Conservation (phyloP, 1,284 basidiomycete genomes). For the Leccinum pachyderme region DNA sequence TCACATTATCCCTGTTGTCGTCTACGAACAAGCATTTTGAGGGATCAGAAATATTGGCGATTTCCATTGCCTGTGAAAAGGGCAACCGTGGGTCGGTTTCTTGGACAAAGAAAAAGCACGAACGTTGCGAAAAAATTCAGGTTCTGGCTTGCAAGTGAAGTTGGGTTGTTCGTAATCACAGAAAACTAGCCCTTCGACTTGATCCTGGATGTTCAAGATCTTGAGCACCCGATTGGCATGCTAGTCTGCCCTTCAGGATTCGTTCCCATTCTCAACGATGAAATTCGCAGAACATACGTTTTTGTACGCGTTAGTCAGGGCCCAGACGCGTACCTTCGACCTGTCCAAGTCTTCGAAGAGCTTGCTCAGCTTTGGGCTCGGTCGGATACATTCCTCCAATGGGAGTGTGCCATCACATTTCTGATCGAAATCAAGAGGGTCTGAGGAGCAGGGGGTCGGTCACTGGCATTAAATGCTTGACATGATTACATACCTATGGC, state of each 20-base stretch:
- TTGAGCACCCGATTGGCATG: constrained; percentile 80
- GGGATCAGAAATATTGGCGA: constrained; percentile 58
- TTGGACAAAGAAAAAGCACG: constrained; percentile 2
- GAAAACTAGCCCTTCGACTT: constrained; percentile 77
- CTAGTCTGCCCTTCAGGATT: constrained; percentile 37
- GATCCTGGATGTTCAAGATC: constrained; percentile 72
- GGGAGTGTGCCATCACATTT: constrained; percentile 85
- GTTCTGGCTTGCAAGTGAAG: constrained; percentile 84
- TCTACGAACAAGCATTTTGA: constrained; percentile 75
- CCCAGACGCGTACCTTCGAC: constrained; percentile 77
- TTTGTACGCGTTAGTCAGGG: constrained; percentile 77
- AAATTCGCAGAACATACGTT: constrained; percentile 47
- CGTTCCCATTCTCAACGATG: not conserved
- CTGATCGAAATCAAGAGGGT: constrained; percentile 83
- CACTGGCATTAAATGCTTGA: not conserved
- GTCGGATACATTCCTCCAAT: constrained; percentile 76
- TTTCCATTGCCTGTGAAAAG: constrained; percentile 54
- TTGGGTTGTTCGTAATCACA: constrained; percentile 74
- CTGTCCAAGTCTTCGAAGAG: constrained; percentile 80
- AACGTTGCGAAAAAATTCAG: constrained; percentile 65
- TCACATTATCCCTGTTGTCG: constrained; percentile 67
- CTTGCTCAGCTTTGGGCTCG: constrained; percentile 59
- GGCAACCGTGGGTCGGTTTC: constrained; percentile 6
- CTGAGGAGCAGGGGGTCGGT: constrained; percentile 37
- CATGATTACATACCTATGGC: constrained; percentile 56